Evolutionary conservation across 2,329 filamentous ascomycete species (phyloP).

Genomic region (Fusarium armeniacum): DNA sequence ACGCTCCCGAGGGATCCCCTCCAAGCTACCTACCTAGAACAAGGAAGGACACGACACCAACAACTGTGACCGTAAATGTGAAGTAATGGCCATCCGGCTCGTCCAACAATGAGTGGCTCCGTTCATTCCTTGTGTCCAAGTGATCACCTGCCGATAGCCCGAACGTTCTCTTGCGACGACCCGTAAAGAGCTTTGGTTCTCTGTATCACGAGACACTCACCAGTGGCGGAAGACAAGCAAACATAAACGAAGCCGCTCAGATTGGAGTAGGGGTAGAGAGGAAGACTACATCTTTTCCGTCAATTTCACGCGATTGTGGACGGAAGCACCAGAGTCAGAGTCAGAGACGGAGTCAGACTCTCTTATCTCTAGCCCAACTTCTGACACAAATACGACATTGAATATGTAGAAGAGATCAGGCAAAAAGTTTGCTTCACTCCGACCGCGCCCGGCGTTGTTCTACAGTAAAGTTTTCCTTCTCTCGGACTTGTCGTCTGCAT

Average conservation of each 20-base stretch:
- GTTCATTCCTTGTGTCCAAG: conserved; percentile 27
- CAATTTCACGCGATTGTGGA: conserved; percentile 8
- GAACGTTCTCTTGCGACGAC: conserved; percentile 31
- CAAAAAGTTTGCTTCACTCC: conserved; percentile 33
- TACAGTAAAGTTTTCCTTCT: conserved; percentile 23
- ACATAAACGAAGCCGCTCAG: conserved; percentile 2
- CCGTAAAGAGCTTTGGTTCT: conserved; percentile 18
- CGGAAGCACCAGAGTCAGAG: conserved; percentile 21
- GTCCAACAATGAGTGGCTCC: conserved; percentile 28
- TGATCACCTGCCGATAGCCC: conserved; percentile 43
- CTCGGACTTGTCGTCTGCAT: conserved; percentile 36
- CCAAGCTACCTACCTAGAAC: neutral
- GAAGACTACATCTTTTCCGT: neutral
- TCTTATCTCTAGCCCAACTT: conserved; percentile 19
- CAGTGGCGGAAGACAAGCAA: conserved; percentile 18
- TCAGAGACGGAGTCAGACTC: neutral
- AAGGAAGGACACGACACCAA: conserved; percentile 3
- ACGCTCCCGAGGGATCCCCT: conserved; percentile 30
- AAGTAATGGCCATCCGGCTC: conserved; percentile 24
- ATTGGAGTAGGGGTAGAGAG: conserved; percentile 2
- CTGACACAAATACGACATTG: conserved; percentile 9
- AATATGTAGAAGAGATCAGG: conserved; percentile 6
- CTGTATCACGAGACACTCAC: conserved; percentile 34
- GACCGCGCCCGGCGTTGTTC: conserved; percentile 37
- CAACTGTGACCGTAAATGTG: neutral